Percentiles rank a stretch among this genome's conserved stretches.
Conservation (phyloP, 495 filamentous ascomycete genomes). For the Chaetomium tenue region DNA sequence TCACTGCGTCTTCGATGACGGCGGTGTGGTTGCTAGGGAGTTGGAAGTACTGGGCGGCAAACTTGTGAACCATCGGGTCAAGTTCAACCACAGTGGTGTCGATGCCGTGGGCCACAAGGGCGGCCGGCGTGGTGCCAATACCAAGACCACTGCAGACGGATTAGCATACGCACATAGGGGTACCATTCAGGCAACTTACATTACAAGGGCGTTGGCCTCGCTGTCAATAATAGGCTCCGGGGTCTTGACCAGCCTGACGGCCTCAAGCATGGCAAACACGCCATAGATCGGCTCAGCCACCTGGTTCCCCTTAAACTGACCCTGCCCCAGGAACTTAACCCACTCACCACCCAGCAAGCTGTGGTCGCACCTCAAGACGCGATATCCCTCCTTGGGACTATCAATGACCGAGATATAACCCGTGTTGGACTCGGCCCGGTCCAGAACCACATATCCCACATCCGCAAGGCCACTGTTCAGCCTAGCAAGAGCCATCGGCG, state of each 20-base stretch:
- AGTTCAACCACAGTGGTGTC: constrained; percentile 92
- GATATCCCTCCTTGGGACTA: constrained; percentile 63
- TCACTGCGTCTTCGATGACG: constrained; percentile 76
- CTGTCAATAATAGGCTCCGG: constrained; percentile 54
- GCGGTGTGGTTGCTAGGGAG: constrained; percentile 75
- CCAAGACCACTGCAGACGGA: constrained; percentile 68
- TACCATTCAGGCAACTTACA: constrained; percentile 50
- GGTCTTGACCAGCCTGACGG: constrained; percentile 73
- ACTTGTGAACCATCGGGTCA: constrained; percentile 82
- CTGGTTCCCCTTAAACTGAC: constrained; percentile 42
- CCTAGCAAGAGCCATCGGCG: constrained; percentile 48
- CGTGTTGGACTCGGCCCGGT: constrained; percentile 77
- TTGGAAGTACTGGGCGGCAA: constrained; percentile 77
- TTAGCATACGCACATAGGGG: constrained; percentile 11
- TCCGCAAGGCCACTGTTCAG: constrained; percentile 62
- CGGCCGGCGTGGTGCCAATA: constrained; percentile 84
- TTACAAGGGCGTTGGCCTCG: constrained; percentile 77
- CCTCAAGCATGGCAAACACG: constrained; percentile 89
- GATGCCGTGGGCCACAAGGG: constrained; percentile 82
- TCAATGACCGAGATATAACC: constrained; percentile 92
- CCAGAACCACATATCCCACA: constrained; percentile 63
- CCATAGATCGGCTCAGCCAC: constrained; percentile 86
- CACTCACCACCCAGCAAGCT: constrained; percentile 94
- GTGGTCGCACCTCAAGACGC: constrained; percentile 89
- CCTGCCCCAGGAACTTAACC: constrained; percentile 51